phyloP scores from a whole-genome alignment of 306 rosid species.

The Calophaca sinica region DNA sequence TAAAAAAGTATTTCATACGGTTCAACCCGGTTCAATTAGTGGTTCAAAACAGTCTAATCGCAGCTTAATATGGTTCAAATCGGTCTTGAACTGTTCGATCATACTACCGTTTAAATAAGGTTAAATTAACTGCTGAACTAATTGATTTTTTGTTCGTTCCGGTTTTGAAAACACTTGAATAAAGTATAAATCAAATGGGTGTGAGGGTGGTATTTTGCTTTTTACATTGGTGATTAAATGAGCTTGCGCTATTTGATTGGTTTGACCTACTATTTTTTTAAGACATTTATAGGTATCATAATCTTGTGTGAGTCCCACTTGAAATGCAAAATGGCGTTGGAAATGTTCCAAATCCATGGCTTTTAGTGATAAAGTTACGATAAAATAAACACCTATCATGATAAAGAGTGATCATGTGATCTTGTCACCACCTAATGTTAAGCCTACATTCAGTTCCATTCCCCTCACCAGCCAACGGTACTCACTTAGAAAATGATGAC shows the following conservation, averaged over 20 bases:
- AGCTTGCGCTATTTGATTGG: constrained; percentile 37
- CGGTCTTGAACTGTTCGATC: too few relatives aligned
- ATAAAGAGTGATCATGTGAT: constrained; percentile 48
- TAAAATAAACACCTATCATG: constrained; percentile 39
- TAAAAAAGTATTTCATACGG: too few relatives aligned
- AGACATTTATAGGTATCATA: constrained; percentile 46
- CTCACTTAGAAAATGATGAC: constrained; percentile 2
- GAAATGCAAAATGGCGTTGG: constrained; percentile 42
- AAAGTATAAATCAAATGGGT: background rate
- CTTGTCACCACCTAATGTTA: constrained; percentile 40
- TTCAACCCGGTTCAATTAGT: too few relatives aligned
- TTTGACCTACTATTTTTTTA: constrained; percentile 41
- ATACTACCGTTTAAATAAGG: too few relatives aligned
- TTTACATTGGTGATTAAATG: constrained; percentile 25
- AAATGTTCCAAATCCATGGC: constrained; percentile 53
- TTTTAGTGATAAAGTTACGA: constrained; percentile 45
- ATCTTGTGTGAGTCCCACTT: constrained; percentile 52
- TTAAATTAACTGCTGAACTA: too few relatives aligned
- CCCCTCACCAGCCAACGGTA: constrained; percentile 43
- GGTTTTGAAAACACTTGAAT: too few relatives aligned
- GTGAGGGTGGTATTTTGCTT: constrained; percentile 17
- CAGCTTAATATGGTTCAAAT: too few relatives aligned
- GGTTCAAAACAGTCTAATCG: too few relatives aligned
- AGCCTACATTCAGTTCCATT: constrained; percentile 39
- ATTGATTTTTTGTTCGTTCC: too few relatives aligned